Evolutionary conservation across 306 rosid genomes (phyloP).

Genomic region (Lupinus albus): DNA sequence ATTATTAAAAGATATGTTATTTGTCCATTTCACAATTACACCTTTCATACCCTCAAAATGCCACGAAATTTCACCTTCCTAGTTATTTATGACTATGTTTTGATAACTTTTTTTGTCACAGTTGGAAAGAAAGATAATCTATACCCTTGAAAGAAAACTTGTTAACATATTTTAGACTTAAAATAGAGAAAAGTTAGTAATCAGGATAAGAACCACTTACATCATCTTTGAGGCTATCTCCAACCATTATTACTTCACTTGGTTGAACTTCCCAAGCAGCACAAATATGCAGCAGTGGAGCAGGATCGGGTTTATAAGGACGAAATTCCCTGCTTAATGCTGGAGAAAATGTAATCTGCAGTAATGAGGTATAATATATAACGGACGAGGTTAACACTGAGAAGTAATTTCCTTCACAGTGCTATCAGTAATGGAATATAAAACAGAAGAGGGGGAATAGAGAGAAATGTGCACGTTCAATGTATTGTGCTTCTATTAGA

Average conservation of each 20-base stretch:
- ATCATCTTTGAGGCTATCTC: constrained; percentile 93
- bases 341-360: constrained; percentile 83
- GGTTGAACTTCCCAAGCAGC: constrained; percentile 86
- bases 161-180: not conserved
- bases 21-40: not conserved
- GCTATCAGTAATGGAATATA: constrained; percentile 11
- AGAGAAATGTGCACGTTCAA: constrained; percentile 1
- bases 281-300: constrained; percentile 85
- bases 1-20: not conserved
- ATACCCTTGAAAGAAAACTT: not conserved
- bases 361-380: constrained; percentile 30
- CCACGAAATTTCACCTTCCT: constrained; percentile 20
- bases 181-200: not conserved
- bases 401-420: constrained; percentile 2
- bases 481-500: constrained; percentile 11
- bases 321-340: constrained; percentile 88
- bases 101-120: not conserved
- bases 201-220: constrained; percentile 49
- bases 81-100: not conserved
- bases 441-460: not conserved
- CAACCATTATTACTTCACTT: constrained; percentile 86
- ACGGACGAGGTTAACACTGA: constrained; percentile 1
- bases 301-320: constrained; percentile 89
- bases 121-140: not conserved
- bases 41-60: not conserved